Evolutionary conservation across 306 rosid species (phyloP), one percentile per base, ranked within the genome.

Genomic region (Vicia villosa): DNA sequence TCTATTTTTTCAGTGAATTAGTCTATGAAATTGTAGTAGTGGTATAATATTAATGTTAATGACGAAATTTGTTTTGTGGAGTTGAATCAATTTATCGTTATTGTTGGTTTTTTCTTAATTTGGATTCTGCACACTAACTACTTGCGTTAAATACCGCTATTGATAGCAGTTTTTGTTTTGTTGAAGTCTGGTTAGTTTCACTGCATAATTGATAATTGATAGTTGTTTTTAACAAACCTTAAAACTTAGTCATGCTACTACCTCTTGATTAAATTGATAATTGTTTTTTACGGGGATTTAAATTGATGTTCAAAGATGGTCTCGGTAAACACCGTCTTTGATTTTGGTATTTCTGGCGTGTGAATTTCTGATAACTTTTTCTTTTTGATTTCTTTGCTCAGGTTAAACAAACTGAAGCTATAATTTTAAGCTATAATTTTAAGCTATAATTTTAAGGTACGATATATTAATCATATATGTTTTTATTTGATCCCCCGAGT

Each of bases 181-280:
- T 50, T 21, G 12, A 32, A 34, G 19, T 50, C 4, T 36, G 28
- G 36, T 49, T 4, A 32, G 30, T 49, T 47, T 46, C n/a, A 42
- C 60, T 67, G 17, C 60, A 67, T 49, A 2, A 32, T 66, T 49
- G 12, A n/a, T n/a, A n/a, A n/a, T n/a, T n/a, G n/a, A n/a, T n/a
- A n/a, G n/a, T n/a, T n/a, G n/a, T n/a, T n/a, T n/a, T n/a, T n/a
- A 42, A 42, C 21, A 47, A 47, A 47, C 11, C 13, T 52, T 51
- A 9, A 51, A 51, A 52, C 15, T 36, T 38, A 37, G 49, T 63
- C 28, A 65, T 32, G 34, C 56, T 70, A n/a, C 24, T 28, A 12
- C 12, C 10, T 10, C 26, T 15, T 58, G 6, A 40, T 50, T n/a
- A 30, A 54, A 32, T 55, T 55, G 30, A 22, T 24, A 47, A 8